Percentiles rank a stretch among this genome's conserved stretches.
Conservation (phyloP, 306 rosid genomes). For the Mimosa bimucronata region DNA sequence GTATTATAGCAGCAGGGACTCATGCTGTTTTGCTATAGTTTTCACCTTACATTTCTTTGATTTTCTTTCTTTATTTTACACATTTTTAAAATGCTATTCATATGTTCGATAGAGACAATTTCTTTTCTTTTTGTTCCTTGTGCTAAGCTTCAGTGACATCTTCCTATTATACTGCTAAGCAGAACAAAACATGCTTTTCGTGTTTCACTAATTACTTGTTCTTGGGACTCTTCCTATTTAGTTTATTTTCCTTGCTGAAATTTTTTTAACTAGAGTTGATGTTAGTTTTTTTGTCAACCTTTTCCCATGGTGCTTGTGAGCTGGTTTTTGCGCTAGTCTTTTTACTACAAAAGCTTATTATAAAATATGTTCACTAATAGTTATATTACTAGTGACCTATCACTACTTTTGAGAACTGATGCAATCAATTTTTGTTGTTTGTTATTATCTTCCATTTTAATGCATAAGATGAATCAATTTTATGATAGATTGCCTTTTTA, state of each 20-base stretch:
- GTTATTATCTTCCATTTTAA: background rate
- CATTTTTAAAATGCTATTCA: background rate
- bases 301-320: background rate
- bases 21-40: background rate
- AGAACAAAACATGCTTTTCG: too few species aligned
- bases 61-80: background rate
- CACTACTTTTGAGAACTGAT: background rate
- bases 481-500: background rate
- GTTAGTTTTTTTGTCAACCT: background rate
- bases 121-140: background rate
- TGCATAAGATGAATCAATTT: background rate
- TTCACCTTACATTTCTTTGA: background rate
- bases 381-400: background rate
- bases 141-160: too few species aligned
- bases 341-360: background rate
- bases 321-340: background rate
- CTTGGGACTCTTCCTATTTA: too few species aligned
- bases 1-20: background rate
- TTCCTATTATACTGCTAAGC: too few species aligned
- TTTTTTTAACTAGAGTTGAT: too few species aligned
- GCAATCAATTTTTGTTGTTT: slow-evolving; percentile 6
- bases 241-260: too few species aligned
- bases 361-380: background rate
- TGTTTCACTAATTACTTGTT: too few species aligned
- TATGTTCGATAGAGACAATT: background rate